A percentile compares a stretch with the other conserved stretches of the same genome.
Conservation (phyloP, 2,329 filamentous ascomycete genomes). For the Paraphaeosphaeria minitans region DNA sequence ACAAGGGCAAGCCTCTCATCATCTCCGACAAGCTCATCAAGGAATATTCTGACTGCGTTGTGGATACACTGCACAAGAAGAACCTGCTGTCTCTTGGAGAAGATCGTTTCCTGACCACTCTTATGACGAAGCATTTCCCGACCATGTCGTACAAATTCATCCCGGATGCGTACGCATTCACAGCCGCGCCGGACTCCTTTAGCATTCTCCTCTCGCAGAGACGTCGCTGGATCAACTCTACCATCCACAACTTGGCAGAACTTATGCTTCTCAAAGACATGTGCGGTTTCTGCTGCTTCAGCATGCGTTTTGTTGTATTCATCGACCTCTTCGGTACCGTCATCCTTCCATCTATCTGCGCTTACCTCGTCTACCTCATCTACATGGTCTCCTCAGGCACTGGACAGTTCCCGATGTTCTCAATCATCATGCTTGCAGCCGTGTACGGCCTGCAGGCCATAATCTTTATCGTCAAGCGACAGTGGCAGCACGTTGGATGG, state of each 20-base stretch:
- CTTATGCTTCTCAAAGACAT: conserved; percentile 89
- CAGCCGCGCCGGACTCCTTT: conserved; percentile 93
- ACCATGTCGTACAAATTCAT: conserved; percentile 96
- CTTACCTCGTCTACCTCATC: conserved; percentile 86
- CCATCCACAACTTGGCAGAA: conserved; percentile 93
- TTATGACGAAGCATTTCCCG: conserved; percentile 99
- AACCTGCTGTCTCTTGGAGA: conserved; percentile 92
- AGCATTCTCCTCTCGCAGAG: conserved; percentile 94
- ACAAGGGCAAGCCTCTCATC: conserved; percentile 92
- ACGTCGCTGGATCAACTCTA: conserved; percentile 99
- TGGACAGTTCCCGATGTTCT: conserved; percentile 83
- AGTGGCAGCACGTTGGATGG: conserved; percentile 99
- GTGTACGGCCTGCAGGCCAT: conserved; percentile 95
- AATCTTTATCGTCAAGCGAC: conserved; percentile 94
- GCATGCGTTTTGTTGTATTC: conserved; percentile 95
- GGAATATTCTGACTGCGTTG: conserved; percentile 86
- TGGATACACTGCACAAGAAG: conserved; percentile 95
- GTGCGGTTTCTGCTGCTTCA: conserved; percentile 98
- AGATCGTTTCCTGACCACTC: conserved; percentile 93
- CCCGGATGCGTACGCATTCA: conserved; percentile 88
- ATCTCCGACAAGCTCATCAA: conserved; percentile 86
- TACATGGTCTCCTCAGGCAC: conserved; percentile 72
- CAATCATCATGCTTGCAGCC: conserved; percentile 84
- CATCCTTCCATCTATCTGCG: conserved; percentile 86
- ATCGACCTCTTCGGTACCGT: conserved; percentile 92